phyloP scores from a whole-genome alignment of 148 eudicot species.

The Camellia lanceoleosa region DNA sequence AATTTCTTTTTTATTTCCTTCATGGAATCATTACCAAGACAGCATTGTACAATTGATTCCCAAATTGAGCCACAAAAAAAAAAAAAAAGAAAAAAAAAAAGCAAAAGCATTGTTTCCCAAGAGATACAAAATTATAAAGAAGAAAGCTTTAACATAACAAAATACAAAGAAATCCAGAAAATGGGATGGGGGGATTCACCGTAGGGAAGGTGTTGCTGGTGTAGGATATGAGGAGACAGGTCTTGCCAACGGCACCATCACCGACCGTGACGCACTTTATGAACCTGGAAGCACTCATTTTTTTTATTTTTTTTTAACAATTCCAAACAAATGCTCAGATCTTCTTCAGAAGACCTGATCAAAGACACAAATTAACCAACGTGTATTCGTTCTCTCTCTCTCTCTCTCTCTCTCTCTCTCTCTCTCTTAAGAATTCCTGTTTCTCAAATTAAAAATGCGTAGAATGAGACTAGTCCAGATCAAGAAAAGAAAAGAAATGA shows the following conservation, averaged over 20 bases:
- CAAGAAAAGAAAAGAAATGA: not conserved
- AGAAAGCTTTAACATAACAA: not conserved
- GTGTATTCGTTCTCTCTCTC: not conserved
- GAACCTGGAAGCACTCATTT: conserved; percentile 92
- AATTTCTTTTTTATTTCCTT: not conserved
- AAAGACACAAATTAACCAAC: not conserved
- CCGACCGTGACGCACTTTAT: conserved; percentile 94
- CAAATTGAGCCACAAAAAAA: not conserved
- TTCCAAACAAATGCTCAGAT: conserved; percentile 31
- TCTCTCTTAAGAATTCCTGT: not conserved
- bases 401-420: conserved; percentile 11
- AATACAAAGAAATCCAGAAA: not conserved
- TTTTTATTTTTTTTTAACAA: not conserved
- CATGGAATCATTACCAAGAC: not conserved
- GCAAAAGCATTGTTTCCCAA: not conserved
- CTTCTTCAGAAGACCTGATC: conserved; percentile 49
- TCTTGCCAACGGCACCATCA: conserved; percentile 93
- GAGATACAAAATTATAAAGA: not conserved
- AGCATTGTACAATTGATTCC: not conserved
- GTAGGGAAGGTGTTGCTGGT: conserved; percentile 97
- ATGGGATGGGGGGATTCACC: conserved; percentile 30
- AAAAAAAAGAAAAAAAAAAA: not conserved
- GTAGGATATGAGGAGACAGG: conserved; percentile 87
- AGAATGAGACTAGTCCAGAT: too few species aligned
- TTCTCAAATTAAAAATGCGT: conserved; percentile 13